Percentiles rank a stretch among this genome's conserved stretches.
These are phyloP conservation scores for Neofusicoccum kwambonambiense DNA, from an alignment of 2,329 filamentous ascomycete genomes.

Conservation along the genomic window DNA sequence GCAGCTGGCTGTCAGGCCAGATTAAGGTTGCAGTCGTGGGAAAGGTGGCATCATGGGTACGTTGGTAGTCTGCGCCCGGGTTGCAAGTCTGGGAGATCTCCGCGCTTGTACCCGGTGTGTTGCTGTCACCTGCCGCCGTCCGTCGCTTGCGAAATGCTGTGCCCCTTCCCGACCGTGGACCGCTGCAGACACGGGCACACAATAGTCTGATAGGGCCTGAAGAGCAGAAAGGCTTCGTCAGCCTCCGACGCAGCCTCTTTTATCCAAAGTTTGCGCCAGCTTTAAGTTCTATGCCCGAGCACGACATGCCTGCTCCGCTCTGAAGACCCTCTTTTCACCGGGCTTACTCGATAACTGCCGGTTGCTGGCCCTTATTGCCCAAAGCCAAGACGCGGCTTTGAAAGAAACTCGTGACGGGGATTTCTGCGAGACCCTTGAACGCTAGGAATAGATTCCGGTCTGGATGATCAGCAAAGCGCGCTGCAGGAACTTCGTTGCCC, in stretches of 20 bases:
- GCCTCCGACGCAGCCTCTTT: background rate
- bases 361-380: no score
- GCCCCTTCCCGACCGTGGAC: background rate
- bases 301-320: background rate
- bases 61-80: background rate
- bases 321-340: no score
- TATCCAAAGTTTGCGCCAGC: background rate
- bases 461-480: background rate
- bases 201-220: background rate
- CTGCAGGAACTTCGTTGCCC: background rate
- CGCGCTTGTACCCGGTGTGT: background rate
- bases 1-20: background rate
- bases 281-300: background rate
- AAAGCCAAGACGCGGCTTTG: background rate
- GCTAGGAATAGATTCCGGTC: background rate
- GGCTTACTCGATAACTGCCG: background rate
- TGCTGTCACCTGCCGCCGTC: background rate
- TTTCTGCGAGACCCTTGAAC: background rate
- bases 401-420: background rate
- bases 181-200: background rate
- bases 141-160: background rate
- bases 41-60: background rate
- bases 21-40: background rate
- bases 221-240: background rate
- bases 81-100: background rate